A percentile compares a stretch with the other conserved stretches of the same genome.
Evolutionary conservation across 768 basidiomycete genomes (phyloP).

Genomic region (Paxillus ammoniavirescens): DNA sequence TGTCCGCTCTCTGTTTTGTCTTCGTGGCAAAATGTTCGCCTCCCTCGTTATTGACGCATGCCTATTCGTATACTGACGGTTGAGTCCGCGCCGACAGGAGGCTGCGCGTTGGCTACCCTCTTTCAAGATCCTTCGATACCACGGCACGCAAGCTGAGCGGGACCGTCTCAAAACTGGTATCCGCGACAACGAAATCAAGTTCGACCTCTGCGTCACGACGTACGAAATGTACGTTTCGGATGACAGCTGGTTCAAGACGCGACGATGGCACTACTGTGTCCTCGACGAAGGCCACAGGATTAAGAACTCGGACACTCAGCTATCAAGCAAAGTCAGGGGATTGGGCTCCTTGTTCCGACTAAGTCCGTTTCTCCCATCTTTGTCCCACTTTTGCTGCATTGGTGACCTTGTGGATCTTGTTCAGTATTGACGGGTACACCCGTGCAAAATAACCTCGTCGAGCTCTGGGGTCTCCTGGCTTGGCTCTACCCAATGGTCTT

Average conservation of each 20-base stretch:
- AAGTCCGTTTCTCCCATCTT: slow-evolving; percentile 31
- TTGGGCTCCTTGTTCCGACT: slow-evolving; percentile 57
- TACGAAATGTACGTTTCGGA: slow-evolving; percentile 64
- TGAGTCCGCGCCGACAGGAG: slow-evolving; percentile 37
- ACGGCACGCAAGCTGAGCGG: slow-evolving; percentile 55
- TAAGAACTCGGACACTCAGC: slow-evolving; percentile 61
- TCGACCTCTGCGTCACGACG: slow-evolving; percentile 62
- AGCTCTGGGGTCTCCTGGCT: slow-evolving; percentile 55
- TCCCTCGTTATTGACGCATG: neutral
- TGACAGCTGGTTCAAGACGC: slow-evolving; percentile 58
- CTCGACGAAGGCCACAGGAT: slow-evolving; percentile 72
- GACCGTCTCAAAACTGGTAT: slow-evolving; percentile 49
- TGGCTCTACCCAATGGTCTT: slow-evolving; percentile 59
- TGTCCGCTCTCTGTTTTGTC: slow-evolving; percentile 70
- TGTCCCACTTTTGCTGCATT: neutral
- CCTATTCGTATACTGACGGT: neutral
- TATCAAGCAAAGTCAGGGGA: slow-evolving; percentile 53
- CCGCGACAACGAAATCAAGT: slow-evolving; percentile 31
- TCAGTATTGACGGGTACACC: slow-evolving; percentile 73
- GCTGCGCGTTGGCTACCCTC: slow-evolving; percentile 53
- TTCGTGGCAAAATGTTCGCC: slow-evolving; percentile 53
- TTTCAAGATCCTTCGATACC: slow-evolving; percentile 56
- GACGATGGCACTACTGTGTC: slow-evolving; percentile 56
- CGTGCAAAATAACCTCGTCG: slow-evolving; percentile 62
- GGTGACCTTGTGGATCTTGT: neutral